Evolutionary conservation across 805 yeast species (phyloP), one percentile per base, ranked within the genome.

Genomic region (Ogataea nonfermentans): DNA sequence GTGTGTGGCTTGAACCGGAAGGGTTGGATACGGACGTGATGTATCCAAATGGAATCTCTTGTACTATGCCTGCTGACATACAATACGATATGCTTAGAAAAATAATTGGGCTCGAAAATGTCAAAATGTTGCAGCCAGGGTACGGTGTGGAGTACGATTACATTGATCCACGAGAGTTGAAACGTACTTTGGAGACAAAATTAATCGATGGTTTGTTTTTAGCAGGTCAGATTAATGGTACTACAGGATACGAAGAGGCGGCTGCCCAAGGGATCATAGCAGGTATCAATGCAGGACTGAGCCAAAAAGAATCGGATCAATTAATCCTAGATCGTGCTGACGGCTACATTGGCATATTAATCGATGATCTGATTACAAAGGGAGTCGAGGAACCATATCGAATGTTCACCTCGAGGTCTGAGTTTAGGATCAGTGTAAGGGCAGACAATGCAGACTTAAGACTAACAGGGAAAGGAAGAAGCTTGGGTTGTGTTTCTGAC

Each of bases 101-200:
- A 67, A 85, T 93, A 45, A 84, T 88, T 4, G 99, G 99, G 0
- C 74, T 95, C 35, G 95, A 87, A 52, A 79, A 85, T 48, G 96
- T 84, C 0, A 68, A 65, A n/a, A 87, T 93, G 85, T 58, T 83
- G 9, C 96, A 90, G 57, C 96, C 97, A 0, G 99, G 97, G 0
- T 93, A 93, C 58, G 99, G 99, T n/a, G 99, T 93, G 2, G 99
- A 93, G 62, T 93, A 93, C 58, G 99, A 93, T 56, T 93, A 87
- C 59, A 82, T 93, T 20, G 96, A 93, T 56, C 99, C 99, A 2
- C 73, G 95, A 48, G 96, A 90, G 55, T 69, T 93, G 40, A 71
- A 72, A 38, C 73, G 70, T 31, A 84, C 95, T 0, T 63, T 93
- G 32, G 96, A 91, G 56, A 87, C 98, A 0, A 89, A 87, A 53